phyloP scores from a whole-genome alignment of 1,284 basidiomycete species.

The Puccinia sorghi region DNA sequence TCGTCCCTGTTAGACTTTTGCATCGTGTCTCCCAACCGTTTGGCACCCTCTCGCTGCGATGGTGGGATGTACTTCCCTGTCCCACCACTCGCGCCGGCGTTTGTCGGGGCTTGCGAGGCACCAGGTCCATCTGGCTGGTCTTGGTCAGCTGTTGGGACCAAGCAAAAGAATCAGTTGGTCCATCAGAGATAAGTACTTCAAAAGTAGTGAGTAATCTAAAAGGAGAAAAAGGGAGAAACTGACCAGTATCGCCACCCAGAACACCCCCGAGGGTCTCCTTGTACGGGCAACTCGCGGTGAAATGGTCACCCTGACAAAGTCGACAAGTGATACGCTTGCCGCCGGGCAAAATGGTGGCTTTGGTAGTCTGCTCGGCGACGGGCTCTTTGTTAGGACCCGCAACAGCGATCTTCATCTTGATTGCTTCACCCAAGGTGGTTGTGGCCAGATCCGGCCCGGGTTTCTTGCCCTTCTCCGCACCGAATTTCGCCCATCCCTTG shows the following conservation, averaged over 20 bases:
- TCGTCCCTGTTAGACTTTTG: slow-evolving; percentile 76
- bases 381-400: slow-evolving; percentile 68
- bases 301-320: slow-evolving; percentile 94
- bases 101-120: slow-evolving; percentile 59
- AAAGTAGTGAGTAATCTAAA: slow-evolving; percentile 40
- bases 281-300: slow-evolving; percentile 97
- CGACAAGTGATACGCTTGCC: slow-evolving; percentile 86
- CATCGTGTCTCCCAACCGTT: slow-evolving; percentile 80
- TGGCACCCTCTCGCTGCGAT: slow-evolving; percentile 70
- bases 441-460: slow-evolving; percentile 90
- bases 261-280: slow-evolving; percentile 77
- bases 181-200: too few species aligned
- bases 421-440: slow-evolving; percentile 91
- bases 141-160: slow-evolving; percentile 43
- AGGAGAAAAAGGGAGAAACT: slow-evolving; percentile 1
- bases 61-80: slow-evolving; percentile 90
- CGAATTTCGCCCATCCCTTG: slow-evolving; percentile 88
- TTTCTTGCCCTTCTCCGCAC: slow-evolving; percentile 81
- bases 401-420: slow-evolving; percentile 78
- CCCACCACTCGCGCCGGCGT: slow-evolving; percentile 56
- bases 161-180: not conserved
- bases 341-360: slow-evolving; percentile 60
- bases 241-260: slow-evolving; percentile 63
- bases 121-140: slow-evolving; percentile 63
- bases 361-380: slow-evolving; percentile 70